These are phyloP conservation scores for Tieghemiomyces parasiticus DNA, from an alignment of 192 early-diverging fungal genomes.

Conservation along the genomic window DNA sequence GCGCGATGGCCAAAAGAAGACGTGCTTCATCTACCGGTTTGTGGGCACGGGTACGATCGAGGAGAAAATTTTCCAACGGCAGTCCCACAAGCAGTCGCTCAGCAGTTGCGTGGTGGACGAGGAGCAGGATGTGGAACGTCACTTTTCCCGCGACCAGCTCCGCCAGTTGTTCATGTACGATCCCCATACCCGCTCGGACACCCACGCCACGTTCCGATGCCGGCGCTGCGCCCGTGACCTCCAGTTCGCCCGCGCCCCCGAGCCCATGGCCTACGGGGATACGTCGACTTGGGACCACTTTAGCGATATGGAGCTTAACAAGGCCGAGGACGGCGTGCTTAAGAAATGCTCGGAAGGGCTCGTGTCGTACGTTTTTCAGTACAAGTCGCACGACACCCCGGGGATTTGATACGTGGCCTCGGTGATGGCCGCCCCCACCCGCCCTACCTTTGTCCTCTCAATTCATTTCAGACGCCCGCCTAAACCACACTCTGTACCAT, in stretches of 20 bases:
- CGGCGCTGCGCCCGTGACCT: constrained; percentile 69
- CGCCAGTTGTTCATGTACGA: constrained; percentile 66
- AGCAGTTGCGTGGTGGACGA: constrained; percentile 92
- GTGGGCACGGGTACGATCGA: constrained; percentile 97
- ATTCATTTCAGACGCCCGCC: too few relatives aligned
- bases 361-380: constrained; percentile 71
- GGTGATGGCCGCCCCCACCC: too few relatives aligned
- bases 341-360: constrained; percentile 41
- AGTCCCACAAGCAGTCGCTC: constrained; percentile 71
- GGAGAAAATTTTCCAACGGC: constrained; percentile 98
- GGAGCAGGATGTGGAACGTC: constrained; percentile 78
- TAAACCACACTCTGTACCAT: too few relatives aligned
- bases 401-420: background rate
- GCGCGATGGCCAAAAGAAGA: constrained; percentile 72
- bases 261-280: constrained; percentile 60
- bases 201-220: constrained; percentile 97
- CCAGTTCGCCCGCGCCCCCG: constrained; percentile 50
- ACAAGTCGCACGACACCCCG: constrained; percentile 38
- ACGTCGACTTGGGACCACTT: constrained; percentile 73
- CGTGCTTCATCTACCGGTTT: constrained; percentile 95
- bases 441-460: too few relatives aligned
- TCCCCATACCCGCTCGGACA: constrained; percentile 39
- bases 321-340: constrained; percentile 43
- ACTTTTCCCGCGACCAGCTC: constrained; percentile 84
- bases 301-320: constrained; percentile 32